Conservation (phyloP, 2,329 filamentous ascomycete genomes). For the Claviceps fusiformis region DNA sequence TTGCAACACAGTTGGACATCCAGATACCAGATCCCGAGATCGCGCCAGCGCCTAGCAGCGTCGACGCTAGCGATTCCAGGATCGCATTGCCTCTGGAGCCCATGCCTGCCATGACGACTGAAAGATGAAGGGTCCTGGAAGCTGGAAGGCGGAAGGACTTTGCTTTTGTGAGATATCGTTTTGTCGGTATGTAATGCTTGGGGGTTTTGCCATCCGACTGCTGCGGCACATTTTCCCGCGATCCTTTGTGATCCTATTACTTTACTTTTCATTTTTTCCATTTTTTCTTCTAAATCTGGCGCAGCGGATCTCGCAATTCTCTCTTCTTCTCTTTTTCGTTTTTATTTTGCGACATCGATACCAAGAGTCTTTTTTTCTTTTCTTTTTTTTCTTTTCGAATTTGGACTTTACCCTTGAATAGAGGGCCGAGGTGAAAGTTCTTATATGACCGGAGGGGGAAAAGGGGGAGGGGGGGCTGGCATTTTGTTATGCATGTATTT, state of each 20-base stretch:
- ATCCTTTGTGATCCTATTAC: neutral
- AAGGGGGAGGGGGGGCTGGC: no score
- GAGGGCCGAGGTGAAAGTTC: no score
- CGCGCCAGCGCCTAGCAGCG: conserved; percentile 34
- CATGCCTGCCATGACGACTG: conserved; percentile 12
- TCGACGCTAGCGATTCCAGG: conserved; percentile 23
- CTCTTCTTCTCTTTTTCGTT: neutral
- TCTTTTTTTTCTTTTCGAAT: neutral
- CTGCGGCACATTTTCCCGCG: neutral
- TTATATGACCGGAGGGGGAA: no score
- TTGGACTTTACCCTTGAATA: neutral
- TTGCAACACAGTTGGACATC: conserved; percentile 50
- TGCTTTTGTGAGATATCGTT: neutral
- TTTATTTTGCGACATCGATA: neutral
- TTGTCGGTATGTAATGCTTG: neutral
- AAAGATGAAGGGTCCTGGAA: neutral
- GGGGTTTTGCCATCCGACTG: neutral
- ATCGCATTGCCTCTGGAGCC: conserved; percentile 22
- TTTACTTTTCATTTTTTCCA: neutral
- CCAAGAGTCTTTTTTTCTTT: neutral
- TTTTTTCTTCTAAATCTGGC: no score
- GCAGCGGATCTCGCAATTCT: no score
- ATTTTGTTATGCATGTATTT: no score
- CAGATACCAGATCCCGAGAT: conserved; percentile 71
- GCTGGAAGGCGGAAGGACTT: neutral